Conservation (phyloP, 352 stramenopile species). For the Phytophthora pinifolia region DNA sequence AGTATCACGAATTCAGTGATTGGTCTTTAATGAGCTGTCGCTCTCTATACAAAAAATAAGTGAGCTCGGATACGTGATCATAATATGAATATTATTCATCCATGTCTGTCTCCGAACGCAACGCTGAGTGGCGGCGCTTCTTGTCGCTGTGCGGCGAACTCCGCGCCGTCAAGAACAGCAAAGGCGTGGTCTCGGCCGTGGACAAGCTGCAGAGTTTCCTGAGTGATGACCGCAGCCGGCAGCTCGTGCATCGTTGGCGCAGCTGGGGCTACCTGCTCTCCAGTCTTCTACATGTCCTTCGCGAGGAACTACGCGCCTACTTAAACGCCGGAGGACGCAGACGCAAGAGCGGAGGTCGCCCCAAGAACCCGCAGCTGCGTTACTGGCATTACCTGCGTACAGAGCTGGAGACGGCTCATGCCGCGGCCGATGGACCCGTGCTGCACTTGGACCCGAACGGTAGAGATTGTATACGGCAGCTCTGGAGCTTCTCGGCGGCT, state of each 20-base stretch:
- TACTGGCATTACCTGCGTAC: conserved; percentile 68
- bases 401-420: conserved; percentile 60
- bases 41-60: no score
- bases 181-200: conserved; percentile 33
- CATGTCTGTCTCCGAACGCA: no score
- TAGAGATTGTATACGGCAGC: conserved; percentile 51
- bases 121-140: conserved; percentile 52
- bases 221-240: conserved; percentile 41
- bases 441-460: conserved; percentile 79
- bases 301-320: conserved; percentile 48
- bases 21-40: no score
- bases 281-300: conserved; percentile 48
- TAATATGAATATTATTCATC: no score
- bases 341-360: conserved; percentile 29
- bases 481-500: conserved; percentile 54
- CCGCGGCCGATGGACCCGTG: conserved; percentile 40
- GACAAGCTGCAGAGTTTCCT: conserved; percentile 53
- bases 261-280: conserved; percentile 65
- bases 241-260: conserved; percentile 72
- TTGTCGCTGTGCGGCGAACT: conserved; percentile 46
- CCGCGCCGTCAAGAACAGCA: conserved; percentile 40
- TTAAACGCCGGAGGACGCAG: conserved; percentile 30
- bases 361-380: conserved; percentile 38
- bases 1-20: no score
- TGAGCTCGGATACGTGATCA: no score